phyloP scores from a whole-genome alignment of 179 eudicot genomes.

The Nepenthes alata region DNA sequence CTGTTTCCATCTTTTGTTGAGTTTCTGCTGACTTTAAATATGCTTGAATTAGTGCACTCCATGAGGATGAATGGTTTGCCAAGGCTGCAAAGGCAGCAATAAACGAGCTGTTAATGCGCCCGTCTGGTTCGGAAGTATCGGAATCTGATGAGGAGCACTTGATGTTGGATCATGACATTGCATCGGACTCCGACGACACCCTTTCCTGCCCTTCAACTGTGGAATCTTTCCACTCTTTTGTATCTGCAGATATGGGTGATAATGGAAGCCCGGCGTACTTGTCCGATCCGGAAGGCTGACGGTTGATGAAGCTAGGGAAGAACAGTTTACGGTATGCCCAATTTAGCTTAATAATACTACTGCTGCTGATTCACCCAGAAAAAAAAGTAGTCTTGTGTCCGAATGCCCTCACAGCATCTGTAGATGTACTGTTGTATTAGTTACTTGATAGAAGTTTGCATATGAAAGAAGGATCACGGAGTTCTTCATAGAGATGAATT shows the following conservation, averaged over 20 bases:
- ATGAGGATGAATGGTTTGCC: slow-evolving; percentile 93
- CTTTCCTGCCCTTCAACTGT: slow-evolving; percentile 60
- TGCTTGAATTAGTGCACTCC: slow-evolving; percentile 56
- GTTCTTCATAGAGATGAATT: too few species aligned
- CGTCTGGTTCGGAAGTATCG: slow-evolving; percentile 72
- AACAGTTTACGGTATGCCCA: background rate
- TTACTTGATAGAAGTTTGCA: too few species aligned
- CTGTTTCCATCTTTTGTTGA: background rate
- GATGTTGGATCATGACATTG: slow-evolving; percentile 33
- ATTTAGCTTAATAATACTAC: too few species aligned
- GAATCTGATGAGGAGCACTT: slow-evolving; percentile 62
- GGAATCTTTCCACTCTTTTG: slow-evolving; percentile 71
- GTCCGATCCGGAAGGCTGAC: slow-evolving; percentile 31
- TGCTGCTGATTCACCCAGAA: too few species aligned
- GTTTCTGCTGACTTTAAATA: background rate
- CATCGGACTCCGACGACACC: slow-evolving; percentile 65
- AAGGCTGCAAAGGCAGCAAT: slow-evolving; percentile 78
- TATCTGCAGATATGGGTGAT: slow-evolving; percentile 35
- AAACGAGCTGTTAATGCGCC: slow-evolving; percentile 56
- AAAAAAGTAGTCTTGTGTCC: too few species aligned
- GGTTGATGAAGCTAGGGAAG: background rate
- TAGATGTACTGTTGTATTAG: too few species aligned
- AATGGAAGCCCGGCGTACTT: slow-evolving; percentile 36
- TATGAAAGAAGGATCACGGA: too few species aligned
- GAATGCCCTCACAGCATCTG: too few species aligned